These are phyloP conservation scores for Cladorrhinum sp. DNA, from an alignment of 2,329 filamentous ascomycete genomes.

Conservation along the genomic window DNA sequence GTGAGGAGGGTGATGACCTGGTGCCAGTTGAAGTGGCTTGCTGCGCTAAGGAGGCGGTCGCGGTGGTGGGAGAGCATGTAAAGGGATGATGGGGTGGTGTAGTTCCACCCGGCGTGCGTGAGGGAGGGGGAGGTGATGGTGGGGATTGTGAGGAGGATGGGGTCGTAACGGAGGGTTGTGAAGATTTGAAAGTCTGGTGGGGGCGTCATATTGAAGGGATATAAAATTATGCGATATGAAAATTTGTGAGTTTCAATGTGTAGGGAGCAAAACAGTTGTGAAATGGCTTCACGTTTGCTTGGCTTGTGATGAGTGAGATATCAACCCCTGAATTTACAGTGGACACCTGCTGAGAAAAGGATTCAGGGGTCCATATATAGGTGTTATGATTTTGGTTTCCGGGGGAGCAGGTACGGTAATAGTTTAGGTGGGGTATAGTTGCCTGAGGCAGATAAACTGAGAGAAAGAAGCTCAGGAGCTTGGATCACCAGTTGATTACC, in stretches of 20 bases:
- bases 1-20: slow-evolving; percentile 43
- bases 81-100: slow-evolving; percentile 55
- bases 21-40: slow-evolving; percentile 54
- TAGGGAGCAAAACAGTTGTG: not conserved
- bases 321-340: not conserved
- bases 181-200: slow-evolving; percentile 55
- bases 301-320: not conserved
- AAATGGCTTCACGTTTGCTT: not conserved
- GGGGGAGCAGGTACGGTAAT: not conserved
- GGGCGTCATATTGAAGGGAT: slow-evolving; percentile 25
- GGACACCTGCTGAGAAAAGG: not conserved
- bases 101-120: slow-evolving; percentile 51
- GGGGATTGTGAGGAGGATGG: slow-evolving; percentile 46
- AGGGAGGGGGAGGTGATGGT: slow-evolving; percentile 33
- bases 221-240: not conserved
- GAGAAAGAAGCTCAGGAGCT: not conserved
- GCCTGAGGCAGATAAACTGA: slow-evolving; percentile 1
- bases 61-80: slow-evolving; percentile 80
- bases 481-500: not conserved
- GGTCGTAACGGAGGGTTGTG: slow-evolving; percentile 71
- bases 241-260: not conserved
- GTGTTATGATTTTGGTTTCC: not conserved
- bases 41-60: slow-evolving; percentile 69
- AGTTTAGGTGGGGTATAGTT: not conserved
- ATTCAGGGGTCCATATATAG: not conserved